Evolutionary conservation across 192 early-diverging fungal genomes (phyloP).

Genomic region (Lobosporangium transversale): DNA sequence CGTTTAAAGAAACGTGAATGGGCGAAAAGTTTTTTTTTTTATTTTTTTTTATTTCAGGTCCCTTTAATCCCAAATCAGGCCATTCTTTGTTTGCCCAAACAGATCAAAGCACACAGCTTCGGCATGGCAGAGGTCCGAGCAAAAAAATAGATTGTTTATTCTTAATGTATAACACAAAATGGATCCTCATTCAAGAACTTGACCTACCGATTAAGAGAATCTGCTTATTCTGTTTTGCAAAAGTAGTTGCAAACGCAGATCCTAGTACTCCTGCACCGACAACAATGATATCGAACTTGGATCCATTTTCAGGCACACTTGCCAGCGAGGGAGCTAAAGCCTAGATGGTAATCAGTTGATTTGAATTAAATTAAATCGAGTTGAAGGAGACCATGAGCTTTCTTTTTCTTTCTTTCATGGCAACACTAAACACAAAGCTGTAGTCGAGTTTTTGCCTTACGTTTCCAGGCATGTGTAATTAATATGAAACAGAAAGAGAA

Average conservation of each 20-base stretch:
- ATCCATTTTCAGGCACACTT: constrained; percentile 23
- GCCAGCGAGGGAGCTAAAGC: constrained; percentile 23
- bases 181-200: too few species aligned
- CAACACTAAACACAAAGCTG: too few species aligned
- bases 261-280: constrained; percentile 95
- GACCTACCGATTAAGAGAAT: constrained; percentile 69
- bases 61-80: too few species aligned
- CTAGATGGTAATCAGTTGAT: constrained; percentile 7
- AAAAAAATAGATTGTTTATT: too few species aligned
- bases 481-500: background rate
- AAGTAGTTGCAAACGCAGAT: constrained; percentile 82
- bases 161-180: too few species aligned
- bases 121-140: too few species aligned
- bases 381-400: too few species aligned
- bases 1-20: too few species aligned
- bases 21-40: too few species aligned
- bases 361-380: background rate
- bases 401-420: too few species aligned
- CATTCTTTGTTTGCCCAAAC: constrained; percentile 1
- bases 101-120: constrained; percentile 2
- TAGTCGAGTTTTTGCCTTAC: too few species aligned
- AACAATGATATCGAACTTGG: constrained; percentile 82
- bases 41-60: too few species aligned
- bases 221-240: constrained; percentile 78
- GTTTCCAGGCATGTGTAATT: constrained; percentile 45